Evolutionary conservation across 257 asterid species (phyloP).

Genomic region (Scutellaria galericulata): DNA sequence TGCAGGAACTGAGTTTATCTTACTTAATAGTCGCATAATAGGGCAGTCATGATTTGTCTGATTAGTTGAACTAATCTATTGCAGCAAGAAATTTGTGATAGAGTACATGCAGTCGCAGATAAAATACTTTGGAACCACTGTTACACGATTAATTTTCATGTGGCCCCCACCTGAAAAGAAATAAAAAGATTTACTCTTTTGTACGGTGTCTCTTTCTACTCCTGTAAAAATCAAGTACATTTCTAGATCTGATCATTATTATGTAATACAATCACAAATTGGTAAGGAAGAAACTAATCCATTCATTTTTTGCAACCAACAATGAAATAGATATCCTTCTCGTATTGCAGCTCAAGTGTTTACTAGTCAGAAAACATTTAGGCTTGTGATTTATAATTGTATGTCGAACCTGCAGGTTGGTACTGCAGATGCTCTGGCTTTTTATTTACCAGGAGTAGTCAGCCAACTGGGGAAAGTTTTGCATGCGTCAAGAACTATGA

Average conservation of each 20-base stretch:
- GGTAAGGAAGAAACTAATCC: neutral
- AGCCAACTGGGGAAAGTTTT: constrained; percentile 91
- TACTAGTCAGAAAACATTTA: neutral
- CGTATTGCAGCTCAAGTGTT: neutral
- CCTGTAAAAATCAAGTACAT: neutral
- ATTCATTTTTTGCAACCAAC: constrained; percentile 18
- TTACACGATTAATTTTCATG: constrained; percentile 4
- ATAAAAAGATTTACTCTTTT: neutral
- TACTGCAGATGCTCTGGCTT: constrained; percentile 89
- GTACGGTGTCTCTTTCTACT: constrained; percentile 8
- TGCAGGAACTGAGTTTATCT: constrained; percentile 4
- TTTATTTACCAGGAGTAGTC: constrained; percentile 93
- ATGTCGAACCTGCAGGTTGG: constrained; percentile 75
- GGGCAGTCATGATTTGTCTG: neutral
- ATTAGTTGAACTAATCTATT: neutral
- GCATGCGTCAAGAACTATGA: constrained; percentile 74
- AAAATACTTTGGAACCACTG: neutral
- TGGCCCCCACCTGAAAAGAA: constrained; percentile 11
- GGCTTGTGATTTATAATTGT: constrained; percentile 20
- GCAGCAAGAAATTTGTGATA: constrained; percentile 8
- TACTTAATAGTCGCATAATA: neutral
- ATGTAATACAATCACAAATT: constrained; percentile 20
- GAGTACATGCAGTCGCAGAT: constrained; percentile 8
- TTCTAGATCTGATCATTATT: neutral
- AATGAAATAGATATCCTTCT: neutral